Conservation (phyloP, 202 grass and related monocot species). For the Musa balbisiana region DNA sequence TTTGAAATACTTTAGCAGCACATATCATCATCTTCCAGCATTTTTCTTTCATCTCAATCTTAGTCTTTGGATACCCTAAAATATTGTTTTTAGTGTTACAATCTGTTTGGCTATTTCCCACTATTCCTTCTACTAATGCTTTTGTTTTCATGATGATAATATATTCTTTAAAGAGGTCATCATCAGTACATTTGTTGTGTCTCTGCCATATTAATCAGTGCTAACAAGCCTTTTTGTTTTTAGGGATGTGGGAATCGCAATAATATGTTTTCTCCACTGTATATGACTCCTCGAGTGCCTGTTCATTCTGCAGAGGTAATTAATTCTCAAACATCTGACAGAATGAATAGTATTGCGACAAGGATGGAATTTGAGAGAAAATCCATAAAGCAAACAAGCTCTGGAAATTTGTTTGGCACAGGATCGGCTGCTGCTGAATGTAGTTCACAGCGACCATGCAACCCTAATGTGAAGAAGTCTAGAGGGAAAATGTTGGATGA, state of each 20-base stretch:
- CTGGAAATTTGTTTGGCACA: conserved; percentile 29
- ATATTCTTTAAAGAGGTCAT: too few species aligned
- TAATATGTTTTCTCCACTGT: conserved; percentile 44
- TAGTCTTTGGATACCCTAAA: too few species aligned
- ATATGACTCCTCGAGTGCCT: conserved; percentile 34
- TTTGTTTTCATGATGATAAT: too few species aligned
- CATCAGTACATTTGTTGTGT: too few species aligned
- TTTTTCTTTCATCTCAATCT: too few species aligned
- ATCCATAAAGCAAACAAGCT: conserved; percentile 34
- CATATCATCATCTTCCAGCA: too few species aligned
- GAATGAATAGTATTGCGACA: conserved; percentile 4
- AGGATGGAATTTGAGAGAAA: conserved; percentile 34
- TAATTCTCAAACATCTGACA: conserved; percentile 34
- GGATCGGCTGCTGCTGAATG: conserved; percentile 26
- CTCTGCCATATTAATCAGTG: neutral
- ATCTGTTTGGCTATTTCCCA: too few species aligned
- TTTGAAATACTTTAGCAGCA: too few species aligned
- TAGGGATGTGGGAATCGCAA: conserved; percentile 45
- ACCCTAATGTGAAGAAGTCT: conserved; percentile 26
- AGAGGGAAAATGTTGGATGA: conserved; percentile 40
- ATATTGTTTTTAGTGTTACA: too few species aligned
- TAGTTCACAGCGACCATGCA: conserved; percentile 30
- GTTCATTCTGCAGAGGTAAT: conserved; percentile 31
- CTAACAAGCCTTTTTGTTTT: conserved; percentile 16
- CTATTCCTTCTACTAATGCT: too few species aligned